Evolutionary conservation across 805 yeast genomes (phyloP), one percentile per base, ranked within the genome.

Genomic region (Yarrowia phangngaensis): DNA sequence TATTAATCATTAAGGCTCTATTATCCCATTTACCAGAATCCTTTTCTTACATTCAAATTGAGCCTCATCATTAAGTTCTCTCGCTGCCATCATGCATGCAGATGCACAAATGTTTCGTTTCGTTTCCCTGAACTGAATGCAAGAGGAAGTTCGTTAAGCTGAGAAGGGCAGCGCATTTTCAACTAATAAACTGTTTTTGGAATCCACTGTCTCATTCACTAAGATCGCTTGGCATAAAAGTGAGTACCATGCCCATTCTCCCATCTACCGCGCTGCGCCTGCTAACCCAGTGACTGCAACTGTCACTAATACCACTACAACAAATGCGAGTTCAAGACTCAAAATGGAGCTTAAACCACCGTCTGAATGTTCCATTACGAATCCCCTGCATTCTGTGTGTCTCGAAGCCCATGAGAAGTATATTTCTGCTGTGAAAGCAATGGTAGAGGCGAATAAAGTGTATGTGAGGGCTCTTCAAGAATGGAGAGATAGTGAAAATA

Each of bases 341-440:
- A n/a, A n/a, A n/a, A n/a, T n/a, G n/a, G n/a, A n/a, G n/a, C n/a
- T n/a, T n/a, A n/a, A n/a, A n/a, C n/a, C n/a, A n/a, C n/a, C n/a
- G n/a, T n/a, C 24, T 22, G 24, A 8, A 8, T 7, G 9, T 22
- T 7, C 9, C 9, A 9, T 9, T 22, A 7, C 24, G 9, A 22
- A 9, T 22, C 24, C 24, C 7, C 9, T 22, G 24, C 9, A 7
- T 22, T 9, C 7, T 15, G 41, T 30, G 13, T 11, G 23, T 27
- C 4, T 26, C 11, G 45, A 38, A 13, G 45, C 45, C 16, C 32
- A 27, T 13, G 45, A 38, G 4, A 26, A 19, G 45, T 38, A 38
- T 24, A 11, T 38, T 27, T 3, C n/a, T 6, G 45, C 45, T 2
- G 45, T 38, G 14, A 9, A 26, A 11, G 24, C 31, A 17, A 38